Evolutionary conservation across 345 rosid genomes (phyloP).

Genomic region (Nasturtium officinale): DNA sequence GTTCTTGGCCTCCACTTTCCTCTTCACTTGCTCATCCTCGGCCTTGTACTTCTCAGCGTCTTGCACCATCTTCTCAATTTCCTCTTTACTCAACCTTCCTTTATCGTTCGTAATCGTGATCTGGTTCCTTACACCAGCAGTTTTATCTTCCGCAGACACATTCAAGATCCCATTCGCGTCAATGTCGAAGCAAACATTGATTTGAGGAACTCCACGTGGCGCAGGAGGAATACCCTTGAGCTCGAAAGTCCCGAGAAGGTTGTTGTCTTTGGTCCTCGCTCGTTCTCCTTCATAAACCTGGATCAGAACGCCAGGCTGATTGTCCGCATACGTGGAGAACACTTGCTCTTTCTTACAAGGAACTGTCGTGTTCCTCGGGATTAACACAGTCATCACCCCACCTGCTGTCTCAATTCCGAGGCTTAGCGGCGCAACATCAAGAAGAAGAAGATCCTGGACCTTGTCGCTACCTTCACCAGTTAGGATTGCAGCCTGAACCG

Average conservation of each 20-base stretch:
- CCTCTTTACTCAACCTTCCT: conserved; percentile 52
- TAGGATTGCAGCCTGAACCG: conserved; percentile 54
- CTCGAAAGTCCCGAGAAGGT: conserved; percentile 54
- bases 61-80: conserved; percentile 51
- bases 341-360: conserved; percentile 52
- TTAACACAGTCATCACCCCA: conserved; percentile 51
- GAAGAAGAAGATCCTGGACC: conserved; percentile 52
- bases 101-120: conserved; percentile 54
- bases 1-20: conserved; percentile 54
- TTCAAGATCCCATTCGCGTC: conserved; percentile 54
- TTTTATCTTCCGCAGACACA: conserved; percentile 50
- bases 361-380: conserved; percentile 52
- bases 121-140: conserved; percentile 53
- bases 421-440: conserved; percentile 50
- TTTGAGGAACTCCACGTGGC: conserved; percentile 54
- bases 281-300: conserved; percentile 57
- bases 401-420: conserved; percentile 57
- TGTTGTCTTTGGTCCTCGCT: conserved; percentile 53
- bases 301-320: conserved; percentile 51
- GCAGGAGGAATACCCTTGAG: conserved; percentile 55
- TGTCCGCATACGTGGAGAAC: conserved; percentile 52
- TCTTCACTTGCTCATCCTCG: conserved; percentile 53
- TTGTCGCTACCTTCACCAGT: conserved; percentile 52
- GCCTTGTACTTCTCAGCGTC: conserved; percentile 55
- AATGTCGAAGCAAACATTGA: conserved; percentile 49